Conservation (phyloP, 2,329 filamentous ascomycete species). For the Ophiosphaerella herpotricha region DNA sequence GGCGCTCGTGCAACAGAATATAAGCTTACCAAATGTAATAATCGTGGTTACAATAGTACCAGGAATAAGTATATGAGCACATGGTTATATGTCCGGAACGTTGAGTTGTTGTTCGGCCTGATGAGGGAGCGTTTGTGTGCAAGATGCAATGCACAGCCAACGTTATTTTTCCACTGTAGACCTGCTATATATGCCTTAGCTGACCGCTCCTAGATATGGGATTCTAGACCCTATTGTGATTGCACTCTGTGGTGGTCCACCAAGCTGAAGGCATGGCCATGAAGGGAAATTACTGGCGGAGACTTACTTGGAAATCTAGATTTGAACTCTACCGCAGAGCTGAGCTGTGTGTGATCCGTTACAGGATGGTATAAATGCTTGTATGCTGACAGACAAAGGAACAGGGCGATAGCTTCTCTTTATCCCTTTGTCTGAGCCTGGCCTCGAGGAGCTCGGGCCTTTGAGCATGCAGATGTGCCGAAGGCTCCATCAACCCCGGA, state of each 20-base stretch:
- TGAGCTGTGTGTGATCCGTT: too few relatives aligned
- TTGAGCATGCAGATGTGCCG: conserved; percentile 10
- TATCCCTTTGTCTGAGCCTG: conserved; percentile 17
- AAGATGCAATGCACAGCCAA: too few relatives aligned
- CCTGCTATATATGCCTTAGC: conserved; percentile 14
- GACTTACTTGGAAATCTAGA: background rate
- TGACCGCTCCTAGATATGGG: conserved; percentile 9
- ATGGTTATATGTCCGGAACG: conserved; percentile 30
- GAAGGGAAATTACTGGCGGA: background rate
- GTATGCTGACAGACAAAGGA: background rate
- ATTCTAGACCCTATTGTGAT: conserved; percentile 1
- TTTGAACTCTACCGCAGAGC: too few relatives aligned
- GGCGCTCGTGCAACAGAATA: background rate
- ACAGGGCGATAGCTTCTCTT: conserved; percentile 6
- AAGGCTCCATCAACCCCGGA: conserved; percentile 26
- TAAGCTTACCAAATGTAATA: conserved; percentile 51
- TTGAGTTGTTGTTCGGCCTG: too few relatives aligned
- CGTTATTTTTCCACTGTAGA: too few relatives aligned
- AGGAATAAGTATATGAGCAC: conserved; percentile 54
- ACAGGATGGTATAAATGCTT: conserved; percentile 1
- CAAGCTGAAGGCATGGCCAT: background rate
- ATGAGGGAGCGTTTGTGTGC: too few relatives aligned
- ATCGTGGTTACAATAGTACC: conserved; percentile 56
- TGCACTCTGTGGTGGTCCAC: background rate
- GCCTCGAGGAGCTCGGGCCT: conserved; percentile 16